Evolutionary conservation across 805 yeast genomes (phyloP).

Genomic region (Myxozyma vanderwaltii): DNA sequence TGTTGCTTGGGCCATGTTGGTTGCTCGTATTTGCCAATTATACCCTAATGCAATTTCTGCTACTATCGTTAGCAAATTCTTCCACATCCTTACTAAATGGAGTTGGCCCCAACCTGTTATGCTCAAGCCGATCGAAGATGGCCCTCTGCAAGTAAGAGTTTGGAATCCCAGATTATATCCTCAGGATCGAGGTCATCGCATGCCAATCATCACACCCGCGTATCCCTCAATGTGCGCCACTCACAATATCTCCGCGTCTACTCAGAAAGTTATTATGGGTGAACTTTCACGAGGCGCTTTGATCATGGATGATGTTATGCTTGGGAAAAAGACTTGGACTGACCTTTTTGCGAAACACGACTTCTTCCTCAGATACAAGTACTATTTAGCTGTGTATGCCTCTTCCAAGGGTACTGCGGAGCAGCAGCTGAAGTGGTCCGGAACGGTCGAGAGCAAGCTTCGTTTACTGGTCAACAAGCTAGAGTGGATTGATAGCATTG

Average conservation of each 20-base stretch:
- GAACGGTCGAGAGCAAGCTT: slow-evolving; percentile 86
- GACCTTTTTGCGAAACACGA: slow-evolving; percentile 77
- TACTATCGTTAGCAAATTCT: slow-evolving; percentile 84
- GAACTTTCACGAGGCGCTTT: slow-evolving; percentile 79
- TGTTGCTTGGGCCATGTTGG: slow-evolving; percentile 99
- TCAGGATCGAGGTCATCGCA: slow-evolving; percentile 83
- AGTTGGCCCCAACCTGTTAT: slow-evolving; percentile 98
- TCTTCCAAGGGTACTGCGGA: slow-evolving; percentile 73
- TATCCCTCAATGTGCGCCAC: slow-evolving; percentile 99
- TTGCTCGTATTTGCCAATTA: slow-evolving; percentile 94
- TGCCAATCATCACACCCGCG: slow-evolving; percentile 99
- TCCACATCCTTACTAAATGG: slow-evolving; percentile 85
- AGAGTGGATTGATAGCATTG: slow-evolving; percentile 74
- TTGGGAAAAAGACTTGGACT: slow-evolving; percentile 69
- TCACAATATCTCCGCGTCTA: slow-evolving; percentile 87
- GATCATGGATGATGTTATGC: slow-evolving; percentile 65
- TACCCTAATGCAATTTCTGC: slow-evolving; percentile 97
- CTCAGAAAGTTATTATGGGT: slow-evolving; percentile 75
- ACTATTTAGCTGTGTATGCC: slow-evolving; percentile 79
- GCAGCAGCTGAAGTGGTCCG: slow-evolving; percentile 88
- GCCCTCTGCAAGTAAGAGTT: slow-evolving; percentile 91
- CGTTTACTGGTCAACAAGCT: slow-evolving; percentile 80
- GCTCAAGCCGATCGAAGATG: slow-evolving; percentile 91
- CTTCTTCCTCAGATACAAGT: slow-evolving; percentile 81
- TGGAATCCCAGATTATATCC: slow-evolving; percentile 95